Conservation (phyloP, 139 green algal genomes). For the Tetraselmis striata region DNA sequence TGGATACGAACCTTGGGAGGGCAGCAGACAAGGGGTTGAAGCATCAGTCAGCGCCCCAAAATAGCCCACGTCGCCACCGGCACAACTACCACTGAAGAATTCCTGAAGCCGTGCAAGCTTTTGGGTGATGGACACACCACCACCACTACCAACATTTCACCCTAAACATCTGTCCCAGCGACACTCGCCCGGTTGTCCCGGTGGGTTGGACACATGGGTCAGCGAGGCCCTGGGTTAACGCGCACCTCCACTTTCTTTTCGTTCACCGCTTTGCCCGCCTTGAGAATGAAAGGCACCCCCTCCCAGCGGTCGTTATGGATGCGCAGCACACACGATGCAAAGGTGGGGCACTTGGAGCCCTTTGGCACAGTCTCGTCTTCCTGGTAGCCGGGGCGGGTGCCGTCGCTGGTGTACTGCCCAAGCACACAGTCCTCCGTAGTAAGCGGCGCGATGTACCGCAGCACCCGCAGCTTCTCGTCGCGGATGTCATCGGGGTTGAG, state of each 20-base stretch:
- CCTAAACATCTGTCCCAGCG: no score
- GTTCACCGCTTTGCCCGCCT: conserved; percentile 92
- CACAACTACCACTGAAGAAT: no score
- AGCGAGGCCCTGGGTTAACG: no score
- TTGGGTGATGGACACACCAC: no score
- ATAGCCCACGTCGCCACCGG: no score
- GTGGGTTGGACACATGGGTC: no score
- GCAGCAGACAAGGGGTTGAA: no score
- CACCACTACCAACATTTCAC: no score
- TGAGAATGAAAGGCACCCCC: conserved; percentile 87
- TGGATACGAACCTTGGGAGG: conserved; percentile 53
- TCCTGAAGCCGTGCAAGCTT: no score
- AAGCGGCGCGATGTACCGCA: conserved; percentile 69
- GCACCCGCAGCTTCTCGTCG: conserved; percentile 82
- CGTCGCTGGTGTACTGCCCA: conserved; percentile 78
- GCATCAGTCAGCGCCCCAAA: no score
- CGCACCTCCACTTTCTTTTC: conserved; percentile 50
- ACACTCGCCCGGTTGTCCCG: no score
- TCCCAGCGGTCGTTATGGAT: conserved; percentile 90
- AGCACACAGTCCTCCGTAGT: conserved; percentile 63
- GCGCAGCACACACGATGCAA: conserved; percentile 63
- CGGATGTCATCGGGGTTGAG: conserved; percentile 88
- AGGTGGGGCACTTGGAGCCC: conserved; percentile 79
- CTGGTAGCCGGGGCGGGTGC: conserved; percentile 61
- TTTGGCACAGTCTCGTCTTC: conserved; percentile 86